Evolutionary conservation across 2,329 filamentous ascomycete species (phyloP).

Genomic region (Sporothrix brunneoviolacea): DNA sequence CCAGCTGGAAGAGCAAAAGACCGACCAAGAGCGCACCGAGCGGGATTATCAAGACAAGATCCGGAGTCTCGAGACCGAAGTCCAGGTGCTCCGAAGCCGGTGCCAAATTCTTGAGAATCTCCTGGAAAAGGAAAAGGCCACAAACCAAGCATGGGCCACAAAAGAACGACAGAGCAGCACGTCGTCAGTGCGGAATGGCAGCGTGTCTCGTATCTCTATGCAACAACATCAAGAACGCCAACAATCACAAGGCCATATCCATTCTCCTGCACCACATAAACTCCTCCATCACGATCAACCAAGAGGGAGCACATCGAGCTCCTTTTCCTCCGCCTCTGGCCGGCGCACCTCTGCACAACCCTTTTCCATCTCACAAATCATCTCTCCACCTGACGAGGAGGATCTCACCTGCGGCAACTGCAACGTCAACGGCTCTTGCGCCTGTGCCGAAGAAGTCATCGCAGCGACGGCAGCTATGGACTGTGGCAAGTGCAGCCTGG

Average conservation of each 20-base stretch:
- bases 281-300: conserved; percentile 14
- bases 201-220: conserved; percentile 6
- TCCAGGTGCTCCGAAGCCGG: conserved; percentile 57
- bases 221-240: conserved; percentile 11
- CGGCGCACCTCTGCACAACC: conserved; percentile 31
- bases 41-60: conserved; percentile 52
- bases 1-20: conserved; percentile 55
- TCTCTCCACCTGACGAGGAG: conserved; percentile 45
- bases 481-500: conserved; percentile 60
- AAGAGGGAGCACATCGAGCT: conserved; percentile 22
- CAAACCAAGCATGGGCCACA: conserved; percentile 19
- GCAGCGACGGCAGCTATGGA: conserved; percentile 46
- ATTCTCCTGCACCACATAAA: conserved; percentile 13
- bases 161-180: conserved; percentile 15
- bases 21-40: conserved; percentile 50
- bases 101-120: conserved; percentile 58
- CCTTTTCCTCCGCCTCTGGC: conserved; percentile 23
- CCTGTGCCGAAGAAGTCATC: conserved; percentile 53
- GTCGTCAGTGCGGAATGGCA: conserved; percentile 11
- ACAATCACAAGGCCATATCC: conserved; percentile 12
- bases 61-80: conserved; percentile 54
- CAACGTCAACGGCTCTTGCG: conserved; percentile 45
- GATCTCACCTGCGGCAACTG: conserved; percentile 51
- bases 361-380: conserved; percentile 52
- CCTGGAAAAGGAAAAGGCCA: conserved; percentile 45